Evolutionary conservation across 2,329 filamentous ascomycete genomes (phyloP).

Genomic region (Fusarium sp.): DNA sequence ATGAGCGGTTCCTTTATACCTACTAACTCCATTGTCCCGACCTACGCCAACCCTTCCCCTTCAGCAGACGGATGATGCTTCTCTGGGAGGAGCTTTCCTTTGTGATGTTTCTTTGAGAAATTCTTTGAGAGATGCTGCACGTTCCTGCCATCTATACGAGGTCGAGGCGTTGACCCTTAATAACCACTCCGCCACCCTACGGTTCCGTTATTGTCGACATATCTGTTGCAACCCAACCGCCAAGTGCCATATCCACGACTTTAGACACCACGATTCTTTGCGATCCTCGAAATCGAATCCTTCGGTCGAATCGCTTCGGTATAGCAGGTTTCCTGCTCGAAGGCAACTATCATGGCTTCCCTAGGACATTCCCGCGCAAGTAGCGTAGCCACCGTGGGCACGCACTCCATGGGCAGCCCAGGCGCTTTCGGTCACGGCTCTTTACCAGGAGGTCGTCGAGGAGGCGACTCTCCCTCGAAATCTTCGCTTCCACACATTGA

Average conservation of each 20-base stretch:
- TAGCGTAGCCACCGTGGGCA: constrained; percentile 48
- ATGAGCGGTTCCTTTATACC: constrained; percentile 39
- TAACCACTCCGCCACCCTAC: constrained; percentile 40
- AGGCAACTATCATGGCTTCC: constrained; percentile 46
- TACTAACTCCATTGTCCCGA: constrained; percentile 32
- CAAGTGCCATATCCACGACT: constrained; percentile 9
- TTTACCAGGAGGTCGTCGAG: constrained; percentile 50
- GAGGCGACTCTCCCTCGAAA: constrained; percentile 46
- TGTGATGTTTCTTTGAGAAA: constrained; percentile 26
- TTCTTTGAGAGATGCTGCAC: constrained; percentile 37
- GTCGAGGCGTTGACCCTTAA: constrained; percentile 38
- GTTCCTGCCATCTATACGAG: constrained; percentile 21
- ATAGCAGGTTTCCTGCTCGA: constrained; percentile 16
- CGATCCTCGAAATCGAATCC: constrained; percentile 8
- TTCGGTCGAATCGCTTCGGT: constrained; percentile 28
- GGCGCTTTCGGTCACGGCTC: constrained; percentile 51
- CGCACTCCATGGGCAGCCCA: constrained; percentile 53
- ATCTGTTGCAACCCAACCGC: constrained; percentile 14
- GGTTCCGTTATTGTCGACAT: constrained; percentile 26
- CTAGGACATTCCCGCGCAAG: constrained; percentile 47
- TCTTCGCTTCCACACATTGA: constrained; percentile 67
- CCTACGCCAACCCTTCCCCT: constrained; percentile 4
- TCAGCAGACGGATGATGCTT: constrained; percentile 26
- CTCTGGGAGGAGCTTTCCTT: constrained; percentile 20
- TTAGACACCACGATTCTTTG: constrained; percentile 1